Evolutionary conservation across 1,284 basidiomycete species (phyloP), one percentile per base, ranked within the genome.

Genomic region (Moesziomyces parantarcticus): DNA sequence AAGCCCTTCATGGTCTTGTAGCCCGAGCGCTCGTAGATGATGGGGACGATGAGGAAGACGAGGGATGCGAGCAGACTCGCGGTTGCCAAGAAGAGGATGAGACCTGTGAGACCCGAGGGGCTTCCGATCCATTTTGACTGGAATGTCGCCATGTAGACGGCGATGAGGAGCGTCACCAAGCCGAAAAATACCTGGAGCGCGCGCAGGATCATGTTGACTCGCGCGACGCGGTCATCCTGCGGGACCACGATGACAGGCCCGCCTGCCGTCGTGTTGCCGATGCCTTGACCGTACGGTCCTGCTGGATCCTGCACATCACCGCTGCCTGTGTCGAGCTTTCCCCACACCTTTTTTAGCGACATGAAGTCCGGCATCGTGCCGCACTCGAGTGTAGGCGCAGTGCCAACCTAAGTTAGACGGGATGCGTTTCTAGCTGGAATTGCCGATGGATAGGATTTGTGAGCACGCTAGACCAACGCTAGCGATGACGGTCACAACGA

Each of bases 101-200:
- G 52, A 20, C 78, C 78, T 3, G 78, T 79, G 3, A 81, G 62
- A 34, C 79, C 79, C 0, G 79, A 81, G 11, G 74, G 70, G 23
- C 55, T 48, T 32, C 70, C 75, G 7, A 77, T 58, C 79, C 79
- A 81, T 32, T 75, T 76, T 4, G 39, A 25, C 48, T 81, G 78
- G 54, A 77, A 78, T 0, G 65, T 48, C 2, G 79, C 74, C 55
- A 80, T 67, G 34, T 62, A 77, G 4, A 81, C 71, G 10, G 69
- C 69, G n/a, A 80, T 71, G 50, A 78, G 50, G 13, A 81, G 58
- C n/a, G 63, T 47, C 13, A 78, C 50, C 22, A 65, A 26, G 36
- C 45, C 72, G 23, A 78, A 67, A 34, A 78, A 70, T 43, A 75
- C 58, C 48, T 78, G 75, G 11, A 49, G 32, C 20, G 44, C 58